Conservation (phyloP, 257 asterid species). For the Plantago elongata region DNA sequence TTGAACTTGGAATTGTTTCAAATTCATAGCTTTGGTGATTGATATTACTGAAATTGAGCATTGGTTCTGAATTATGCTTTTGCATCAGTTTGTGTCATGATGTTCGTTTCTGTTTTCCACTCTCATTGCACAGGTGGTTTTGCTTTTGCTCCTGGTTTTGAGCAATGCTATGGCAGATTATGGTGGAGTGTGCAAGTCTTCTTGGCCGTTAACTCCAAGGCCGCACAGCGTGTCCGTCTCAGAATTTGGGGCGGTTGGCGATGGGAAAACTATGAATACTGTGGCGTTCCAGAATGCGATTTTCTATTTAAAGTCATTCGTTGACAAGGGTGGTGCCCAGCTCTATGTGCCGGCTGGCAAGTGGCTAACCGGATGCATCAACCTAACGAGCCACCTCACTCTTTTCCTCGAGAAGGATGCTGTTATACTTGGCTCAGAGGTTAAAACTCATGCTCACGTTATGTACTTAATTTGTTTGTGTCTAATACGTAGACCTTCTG, state of each 20-base stretch:
- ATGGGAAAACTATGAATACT: slow-evolving; percentile 79
- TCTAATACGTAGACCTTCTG: no score
- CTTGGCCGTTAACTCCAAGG: slow-evolving; percentile 69
- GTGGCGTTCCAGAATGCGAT: slow-evolving; percentile 96
- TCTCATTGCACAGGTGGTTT: slow-evolving; percentile 47
- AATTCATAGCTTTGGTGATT: no score
- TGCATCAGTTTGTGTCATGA: not conserved
- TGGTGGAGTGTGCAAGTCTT: slow-evolving; percentile 63
- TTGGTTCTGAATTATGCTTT: no score
- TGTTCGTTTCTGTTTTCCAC: slow-evolving; percentile 15
- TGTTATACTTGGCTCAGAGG: slow-evolving; percentile 85
- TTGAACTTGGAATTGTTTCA: no score
- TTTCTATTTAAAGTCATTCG: slow-evolving; percentile 88
- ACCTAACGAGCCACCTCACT: slow-evolving; percentile 94
- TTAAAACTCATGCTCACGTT: slow-evolving; percentile 13
- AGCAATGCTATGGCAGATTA: slow-evolving; percentile 32
- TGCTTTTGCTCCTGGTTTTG: slow-evolving; percentile 53
- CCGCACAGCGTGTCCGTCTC: slow-evolving; percentile 96
- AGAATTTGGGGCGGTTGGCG: slow-evolving; percentile 96
- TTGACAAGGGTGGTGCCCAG: slow-evolving; percentile 97
- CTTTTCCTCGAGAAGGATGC: slow-evolving; percentile 91
- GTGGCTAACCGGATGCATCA: slow-evolving; percentile 87
- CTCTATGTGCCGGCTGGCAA: slow-evolving; percentile 88
- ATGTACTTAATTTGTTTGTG: no score
- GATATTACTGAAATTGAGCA: no score